phyloP scores from a whole-genome alignment of 306 rosid genomes.

The Pyrus pyrifolia region DNA sequence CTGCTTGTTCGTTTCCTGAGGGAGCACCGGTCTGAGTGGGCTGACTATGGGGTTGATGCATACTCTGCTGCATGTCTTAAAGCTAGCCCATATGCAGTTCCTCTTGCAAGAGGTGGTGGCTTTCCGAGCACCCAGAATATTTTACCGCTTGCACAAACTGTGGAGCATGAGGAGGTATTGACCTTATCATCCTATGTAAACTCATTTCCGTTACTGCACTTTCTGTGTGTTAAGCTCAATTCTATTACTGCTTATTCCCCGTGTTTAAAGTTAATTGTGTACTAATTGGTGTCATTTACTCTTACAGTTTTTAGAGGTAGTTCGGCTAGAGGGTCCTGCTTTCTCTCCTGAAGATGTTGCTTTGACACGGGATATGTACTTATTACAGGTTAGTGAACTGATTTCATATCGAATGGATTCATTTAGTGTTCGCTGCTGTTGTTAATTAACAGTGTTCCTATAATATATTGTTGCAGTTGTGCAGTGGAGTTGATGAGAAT shows the following conservation, averaged over 20 bases:
- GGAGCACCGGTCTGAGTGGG: conserved; percentile 99
- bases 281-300: background rate
- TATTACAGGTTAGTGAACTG: conserved; percentile 52
- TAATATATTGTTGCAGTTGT: conserved; percentile 44
- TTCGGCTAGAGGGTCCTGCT: conserved; percentile 95
- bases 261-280: background rate
- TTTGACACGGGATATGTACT: conserved; percentile 82
- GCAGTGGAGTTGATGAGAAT: conserved; percentile 89
- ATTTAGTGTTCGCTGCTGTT: background rate
- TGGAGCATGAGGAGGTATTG: conserved; percentile 88
- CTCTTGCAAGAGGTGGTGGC: conserved; percentile 81
- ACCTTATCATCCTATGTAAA: background rate
- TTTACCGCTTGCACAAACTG: conserved; percentile 82
- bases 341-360: conserved; percentile 84
- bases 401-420: background rate
- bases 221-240: background rate
- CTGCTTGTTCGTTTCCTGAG: conserved; percentile 90
- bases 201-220: background rate
- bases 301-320: conserved; percentile 80
- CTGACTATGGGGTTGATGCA: conserved; percentile 93
- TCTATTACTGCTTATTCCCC: background rate
- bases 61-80: conserved; percentile 85
- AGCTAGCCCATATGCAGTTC: conserved; percentile 79
- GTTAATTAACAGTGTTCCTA: background rate
- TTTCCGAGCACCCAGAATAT: conserved; percentile 88